These are phyloP conservation scores for Poteriospumella lacustris DNA, from an alignment of 108 stramenopile genomes.

Conservation along the genomic window DNA sequence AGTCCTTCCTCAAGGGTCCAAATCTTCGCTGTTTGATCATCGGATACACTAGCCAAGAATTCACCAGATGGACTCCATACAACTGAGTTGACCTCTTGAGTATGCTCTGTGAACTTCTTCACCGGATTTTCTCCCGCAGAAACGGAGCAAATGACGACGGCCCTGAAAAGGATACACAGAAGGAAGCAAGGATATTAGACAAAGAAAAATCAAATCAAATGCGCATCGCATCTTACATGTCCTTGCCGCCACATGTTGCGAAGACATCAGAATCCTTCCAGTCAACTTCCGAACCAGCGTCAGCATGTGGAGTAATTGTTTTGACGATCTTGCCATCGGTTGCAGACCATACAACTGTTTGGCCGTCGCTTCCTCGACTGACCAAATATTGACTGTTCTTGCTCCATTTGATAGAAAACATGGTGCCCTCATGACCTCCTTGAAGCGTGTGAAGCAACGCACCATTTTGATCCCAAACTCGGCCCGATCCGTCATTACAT, in stretches of 20 bases:
- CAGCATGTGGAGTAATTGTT: slow-evolving; percentile 61
- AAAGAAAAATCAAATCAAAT: slow-evolving; percentile 71
- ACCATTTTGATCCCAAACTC: slow-evolving; percentile 80
- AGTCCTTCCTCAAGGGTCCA: slow-evolving; percentile 63
- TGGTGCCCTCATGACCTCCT: slow-evolving; percentile 83
- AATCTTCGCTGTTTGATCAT: slow-evolving; percentile 92
- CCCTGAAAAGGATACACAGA: background rate
- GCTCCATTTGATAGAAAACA: slow-evolving; percentile 93
- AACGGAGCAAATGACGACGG: background rate
- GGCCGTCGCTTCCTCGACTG: slow-evolving; percentile 85
- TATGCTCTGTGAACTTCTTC: slow-evolving; percentile 48
- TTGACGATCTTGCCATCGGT: slow-evolving; percentile 38
- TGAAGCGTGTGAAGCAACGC: slow-evolving; percentile 69
- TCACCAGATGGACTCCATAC: slow-evolving; percentile 88
- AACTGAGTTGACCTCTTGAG: slow-evolving; percentile 91
- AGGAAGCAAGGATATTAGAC: background rate
- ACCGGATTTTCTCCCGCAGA: slow-evolving; percentile 29
- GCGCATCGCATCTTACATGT: too few species aligned
- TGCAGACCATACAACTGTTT: slow-evolving; percentile 90
- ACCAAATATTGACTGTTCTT: slow-evolving; percentile 76
- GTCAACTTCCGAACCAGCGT: slow-evolving; percentile 82
- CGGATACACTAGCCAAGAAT: slow-evolving; percentile 83
- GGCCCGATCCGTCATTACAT: slow-evolving; percentile 86
- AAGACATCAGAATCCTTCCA: slow-evolving; percentile 87
- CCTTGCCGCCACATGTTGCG: slow-evolving; percentile 88